phyloP scores from a whole-genome alignment of 1,139 yeast genomes.

The Debaryomyces nepalensis region DNA sequence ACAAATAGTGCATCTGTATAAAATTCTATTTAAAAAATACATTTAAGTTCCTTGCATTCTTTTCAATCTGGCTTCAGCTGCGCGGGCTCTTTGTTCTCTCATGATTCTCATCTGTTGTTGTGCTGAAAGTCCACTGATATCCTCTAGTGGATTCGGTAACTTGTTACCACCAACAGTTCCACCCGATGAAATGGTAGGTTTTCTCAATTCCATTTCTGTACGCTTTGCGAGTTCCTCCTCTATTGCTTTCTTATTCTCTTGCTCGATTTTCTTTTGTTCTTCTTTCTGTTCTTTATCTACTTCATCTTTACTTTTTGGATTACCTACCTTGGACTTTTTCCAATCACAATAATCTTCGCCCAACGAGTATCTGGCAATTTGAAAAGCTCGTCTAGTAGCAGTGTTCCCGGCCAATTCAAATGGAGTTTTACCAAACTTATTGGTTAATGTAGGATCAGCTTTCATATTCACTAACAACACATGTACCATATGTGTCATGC shows the following conservation, averaged over 20 bases:
- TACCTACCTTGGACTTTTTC: constrained; percentile 68
- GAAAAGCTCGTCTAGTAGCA: constrained; percentile 61
- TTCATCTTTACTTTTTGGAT: constrained; percentile 66
- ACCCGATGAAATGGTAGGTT: constrained; percentile 35
- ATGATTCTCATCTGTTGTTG: constrained; percentile 77
- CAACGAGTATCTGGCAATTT: constrained; percentile 63
- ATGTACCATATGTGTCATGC: constrained; percentile 68
- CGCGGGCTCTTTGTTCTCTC: constrained; percentile 95
- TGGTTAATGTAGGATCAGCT: constrained; percentile 68
- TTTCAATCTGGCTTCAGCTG: constrained; percentile 86
- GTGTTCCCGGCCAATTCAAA: constrained; percentile 48
- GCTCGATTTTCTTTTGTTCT: constrained; percentile 36
- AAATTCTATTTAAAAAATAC: constrained; percentile 5
- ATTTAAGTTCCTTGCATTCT: constrained; percentile 14
- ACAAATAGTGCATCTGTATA: constrained; percentile 10
- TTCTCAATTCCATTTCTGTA: constrained; percentile 43
- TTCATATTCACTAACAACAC: constrained; percentile 65
- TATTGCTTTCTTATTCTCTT: constrained; percentile 42
- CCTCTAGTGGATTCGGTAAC: constrained; percentile 21
- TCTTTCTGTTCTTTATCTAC: constrained; percentile 49
- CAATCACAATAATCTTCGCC: constrained; percentile 78
- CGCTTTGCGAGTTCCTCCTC: constrained; percentile 47
- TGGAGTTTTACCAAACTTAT: constrained; percentile 64
- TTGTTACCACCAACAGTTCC: constrained; percentile 33
- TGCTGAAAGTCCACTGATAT: constrained; percentile 50